These are phyloP conservation scores for Cercospora sojina DNA, from an alignment of 2,329 filamentous ascomycete genomes.

Conservation along the genomic window DNA sequence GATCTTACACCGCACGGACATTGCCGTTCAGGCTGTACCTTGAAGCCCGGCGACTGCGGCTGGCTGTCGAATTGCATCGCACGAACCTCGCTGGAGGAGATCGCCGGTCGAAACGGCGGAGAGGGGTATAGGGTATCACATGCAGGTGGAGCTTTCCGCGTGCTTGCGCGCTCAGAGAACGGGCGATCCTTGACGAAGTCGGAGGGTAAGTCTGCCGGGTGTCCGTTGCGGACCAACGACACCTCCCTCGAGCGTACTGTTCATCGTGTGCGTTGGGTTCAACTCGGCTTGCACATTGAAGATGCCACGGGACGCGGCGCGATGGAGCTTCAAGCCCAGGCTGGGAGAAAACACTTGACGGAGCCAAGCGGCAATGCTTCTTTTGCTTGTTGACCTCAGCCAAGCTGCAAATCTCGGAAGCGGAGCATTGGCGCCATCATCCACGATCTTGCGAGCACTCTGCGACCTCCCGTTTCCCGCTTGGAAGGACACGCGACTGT, in stretches of 20 bases:
- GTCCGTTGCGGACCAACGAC: background rate
- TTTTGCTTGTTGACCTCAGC: slow-evolving; percentile 5
- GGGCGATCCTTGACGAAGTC: background rate
- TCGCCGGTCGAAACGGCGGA: background rate
- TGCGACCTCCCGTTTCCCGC: background rate
- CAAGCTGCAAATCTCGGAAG: slow-evolving; percentile 4
- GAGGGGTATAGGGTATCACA: slow-evolving; percentile 2
- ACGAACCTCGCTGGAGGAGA: background rate
- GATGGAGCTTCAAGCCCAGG: background rate
- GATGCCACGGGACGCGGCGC: background rate
- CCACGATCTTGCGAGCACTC: background rate
- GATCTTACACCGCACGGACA: background rate
- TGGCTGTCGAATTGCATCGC: background rate
- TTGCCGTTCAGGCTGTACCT: background rate
- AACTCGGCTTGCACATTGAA: background rate
- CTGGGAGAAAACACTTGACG: background rate
- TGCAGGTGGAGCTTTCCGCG: background rate
- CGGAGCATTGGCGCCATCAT: slow-evolving; percentile 1
- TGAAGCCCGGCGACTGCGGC: background rate
- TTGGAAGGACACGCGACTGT: background rate
- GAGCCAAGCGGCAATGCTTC: slow-evolving; percentile 3
- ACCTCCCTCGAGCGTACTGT: background rate
- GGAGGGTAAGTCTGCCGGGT: slow-evolving; percentile 2
- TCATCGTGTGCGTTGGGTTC: background rate
- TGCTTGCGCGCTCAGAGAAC: background rate